Evolutionary conservation across 495 filamentous ascomycete genomes (phyloP), one percentile per base, ranked within the genome.

Genomic region (Hyaloscypha variabilis): DNA sequence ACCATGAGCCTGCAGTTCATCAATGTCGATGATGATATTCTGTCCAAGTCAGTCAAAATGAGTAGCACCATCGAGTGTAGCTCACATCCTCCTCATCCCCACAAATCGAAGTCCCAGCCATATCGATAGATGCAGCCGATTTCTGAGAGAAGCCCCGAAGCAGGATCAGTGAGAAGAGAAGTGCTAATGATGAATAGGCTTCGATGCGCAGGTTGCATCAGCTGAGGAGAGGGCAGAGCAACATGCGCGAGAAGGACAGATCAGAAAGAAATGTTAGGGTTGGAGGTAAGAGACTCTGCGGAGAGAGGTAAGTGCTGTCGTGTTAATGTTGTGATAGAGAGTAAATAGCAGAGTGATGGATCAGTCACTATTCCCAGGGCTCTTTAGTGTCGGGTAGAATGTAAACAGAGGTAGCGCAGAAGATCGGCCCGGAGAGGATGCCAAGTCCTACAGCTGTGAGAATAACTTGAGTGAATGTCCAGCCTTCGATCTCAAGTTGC

Each of bases 1-100:
- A 87, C 88, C 91, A 72, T 92, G 90, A 26, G 85, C 80, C 76
- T 93, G 90, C 55, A 93, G 86, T 51, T 77, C 79, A 66, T 93
- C 90, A 65, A 93, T 90, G 64, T 93, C 90, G 34, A 92, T 78
- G 70, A 93, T 73, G 26, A 57, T 53, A 62, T 23, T 58, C 64
- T 71, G 28, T 25, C 19, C 17, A 52, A 46, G 58, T 67, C 21
- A 65, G 62, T 53, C 11, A 2, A 8, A 23, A 46, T 49, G n/a
- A 28, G 4, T 24, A 25, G 3, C 11, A 42, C 6, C 25, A 8
- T 23, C 29, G n/a, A 30, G 29, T 11, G 3, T 42, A 23, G 62
- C 59, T 23, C n/a, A 64, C 67, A 19, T 70, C 57, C 13, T 71
- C 69, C 10, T 71, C 65, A 60, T 64, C 68, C 50, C 62, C 65